Evolutionary conservation across 2,329 filamentous ascomycete species (phyloP).

Genomic region (Cadophora sp.): DNA sequence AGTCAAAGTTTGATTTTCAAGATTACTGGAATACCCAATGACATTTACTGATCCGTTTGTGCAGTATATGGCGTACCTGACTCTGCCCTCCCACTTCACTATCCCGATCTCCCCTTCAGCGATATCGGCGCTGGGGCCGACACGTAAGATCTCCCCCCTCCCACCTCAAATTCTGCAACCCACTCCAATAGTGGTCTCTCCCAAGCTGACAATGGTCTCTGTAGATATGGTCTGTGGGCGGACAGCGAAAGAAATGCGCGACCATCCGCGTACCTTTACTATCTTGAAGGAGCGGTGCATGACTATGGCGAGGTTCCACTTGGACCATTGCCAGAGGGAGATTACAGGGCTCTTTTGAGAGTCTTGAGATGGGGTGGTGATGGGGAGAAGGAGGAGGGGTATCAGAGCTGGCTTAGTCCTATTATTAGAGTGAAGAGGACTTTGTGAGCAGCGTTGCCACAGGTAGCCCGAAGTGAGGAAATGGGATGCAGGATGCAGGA

Average conservation of each 20-base stretch:
- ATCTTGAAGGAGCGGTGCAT: not conserved
- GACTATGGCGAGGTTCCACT: not conserved
- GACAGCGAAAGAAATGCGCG: not conserved
- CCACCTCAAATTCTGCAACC: not conserved
- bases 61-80: not conserved
- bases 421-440: not conserved
- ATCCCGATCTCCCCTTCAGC: not conserved
- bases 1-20: not conserved
- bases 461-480: not conserved
- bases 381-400: not conserved
- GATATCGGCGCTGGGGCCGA: not conserved
- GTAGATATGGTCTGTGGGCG: not conserved
- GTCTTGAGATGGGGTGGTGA: slow-evolving; percentile 2
- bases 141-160: not conserved
- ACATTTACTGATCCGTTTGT: not conserved
- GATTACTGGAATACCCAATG: not conserved
- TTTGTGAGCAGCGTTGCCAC: not conserved
- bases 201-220: not conserved
- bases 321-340: not conserved
- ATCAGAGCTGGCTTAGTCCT: slow-evolving; percentile 6
- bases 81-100: not conserved
- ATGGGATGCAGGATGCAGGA: not conserved
- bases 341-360: not conserved
- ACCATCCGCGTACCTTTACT: not conserved
- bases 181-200: not conserved